Conservation (phyloP, 1,284 basidiomycete genomes). For the Ceratobasidium theobromae region DNA sequence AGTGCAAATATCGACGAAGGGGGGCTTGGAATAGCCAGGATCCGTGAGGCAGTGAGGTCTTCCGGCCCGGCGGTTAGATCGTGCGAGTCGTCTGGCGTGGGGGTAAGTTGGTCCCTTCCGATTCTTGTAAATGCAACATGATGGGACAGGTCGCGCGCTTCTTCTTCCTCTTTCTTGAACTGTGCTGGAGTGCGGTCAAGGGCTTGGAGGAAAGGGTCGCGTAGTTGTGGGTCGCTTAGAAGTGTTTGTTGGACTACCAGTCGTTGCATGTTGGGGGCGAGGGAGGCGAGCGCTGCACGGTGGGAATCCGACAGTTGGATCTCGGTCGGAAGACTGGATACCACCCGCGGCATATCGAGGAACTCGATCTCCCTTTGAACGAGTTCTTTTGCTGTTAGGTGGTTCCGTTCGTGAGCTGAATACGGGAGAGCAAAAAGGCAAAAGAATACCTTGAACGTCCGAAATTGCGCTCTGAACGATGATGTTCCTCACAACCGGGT, state of each 20-base stretch:
- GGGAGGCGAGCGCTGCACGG: not conserved
- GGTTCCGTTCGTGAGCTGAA: too few relatives aligned
- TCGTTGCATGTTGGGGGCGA: not conserved
- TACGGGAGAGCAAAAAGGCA: too few relatives aligned
- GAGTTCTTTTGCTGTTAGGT: conserved; percentile 11
- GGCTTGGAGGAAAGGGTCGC: not conserved
- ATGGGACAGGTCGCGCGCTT: not conserved
- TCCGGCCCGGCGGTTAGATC: not conserved
- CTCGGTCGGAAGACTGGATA: not conserved
- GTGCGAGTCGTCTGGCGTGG: too few relatives aligned
- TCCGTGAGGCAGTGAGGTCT: too few relatives aligned
- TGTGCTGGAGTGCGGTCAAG: not conserved
- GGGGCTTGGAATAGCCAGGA: conserved; percentile 13
- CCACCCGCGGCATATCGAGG: not conserved
- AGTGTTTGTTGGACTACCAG: conserved; percentile 4
- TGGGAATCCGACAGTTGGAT: not conserved
- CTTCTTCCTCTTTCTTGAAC: not conserved
- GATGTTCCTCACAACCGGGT: conserved; percentile 7
- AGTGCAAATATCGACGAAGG: conserved; percentile 14
- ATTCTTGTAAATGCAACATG: not conserved
- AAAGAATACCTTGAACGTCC: not conserved
- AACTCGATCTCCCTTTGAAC: not conserved
- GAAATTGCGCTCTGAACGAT: conserved; percentile 12
- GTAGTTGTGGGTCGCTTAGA: not conserved
- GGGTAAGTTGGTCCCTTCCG: too few relatives aligned